Evolutionary conservation across 1,284 basidiomycete species (phyloP).

Genomic region (Puccinia horiana): DNA sequence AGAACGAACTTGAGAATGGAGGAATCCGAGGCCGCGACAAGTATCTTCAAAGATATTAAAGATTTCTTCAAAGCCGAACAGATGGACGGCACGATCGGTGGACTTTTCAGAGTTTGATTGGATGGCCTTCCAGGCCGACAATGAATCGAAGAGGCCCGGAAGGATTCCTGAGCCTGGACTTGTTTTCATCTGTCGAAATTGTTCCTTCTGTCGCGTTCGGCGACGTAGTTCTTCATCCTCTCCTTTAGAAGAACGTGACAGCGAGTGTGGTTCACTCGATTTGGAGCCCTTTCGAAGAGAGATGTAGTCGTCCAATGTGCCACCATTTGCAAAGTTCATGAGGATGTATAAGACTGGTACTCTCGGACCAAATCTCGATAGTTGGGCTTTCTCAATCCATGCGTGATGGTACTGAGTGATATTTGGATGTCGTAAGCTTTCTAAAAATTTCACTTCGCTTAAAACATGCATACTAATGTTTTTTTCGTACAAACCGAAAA

Average conservation of each 20-base stretch:
- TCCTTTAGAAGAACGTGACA: too few species aligned
- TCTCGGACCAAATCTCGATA: constrained; percentile 53
- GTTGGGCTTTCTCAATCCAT: constrained; percentile 71
- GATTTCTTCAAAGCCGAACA: constrained; percentile 56
- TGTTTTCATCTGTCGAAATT: constrained; percentile 13
- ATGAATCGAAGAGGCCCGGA: not conserved
- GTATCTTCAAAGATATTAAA: constrained; percentile 55
- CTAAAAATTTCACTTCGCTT: constrained; percentile 73
- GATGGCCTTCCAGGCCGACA: not conserved
- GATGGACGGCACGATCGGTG: constrained; percentile 52
- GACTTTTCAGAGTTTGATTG: not conserved
- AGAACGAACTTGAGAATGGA: constrained; percentile 54
- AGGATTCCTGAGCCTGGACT: not conserved
- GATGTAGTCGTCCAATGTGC: constrained; percentile 56
- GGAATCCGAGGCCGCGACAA: constrained; percentile 54
- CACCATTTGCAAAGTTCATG: constrained; percentile 58
- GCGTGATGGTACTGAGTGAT: constrained; percentile 93
- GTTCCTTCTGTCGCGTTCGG: constrained; percentile 10
- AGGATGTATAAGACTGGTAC: constrained; percentile 57
- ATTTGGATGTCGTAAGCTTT: constrained; percentile 83
- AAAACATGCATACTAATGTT: constrained; percentile 50
- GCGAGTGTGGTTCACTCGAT: not conserved
- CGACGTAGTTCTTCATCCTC: not conserved
- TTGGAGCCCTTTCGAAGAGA: constrained; percentile 22
- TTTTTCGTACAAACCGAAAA: not conserved